Evolutionary conservation across 2,329 filamentous ascomycete species (phyloP), one percentile per base, ranked within the genome.

Genomic region (Fusarium sp.): DNA sequence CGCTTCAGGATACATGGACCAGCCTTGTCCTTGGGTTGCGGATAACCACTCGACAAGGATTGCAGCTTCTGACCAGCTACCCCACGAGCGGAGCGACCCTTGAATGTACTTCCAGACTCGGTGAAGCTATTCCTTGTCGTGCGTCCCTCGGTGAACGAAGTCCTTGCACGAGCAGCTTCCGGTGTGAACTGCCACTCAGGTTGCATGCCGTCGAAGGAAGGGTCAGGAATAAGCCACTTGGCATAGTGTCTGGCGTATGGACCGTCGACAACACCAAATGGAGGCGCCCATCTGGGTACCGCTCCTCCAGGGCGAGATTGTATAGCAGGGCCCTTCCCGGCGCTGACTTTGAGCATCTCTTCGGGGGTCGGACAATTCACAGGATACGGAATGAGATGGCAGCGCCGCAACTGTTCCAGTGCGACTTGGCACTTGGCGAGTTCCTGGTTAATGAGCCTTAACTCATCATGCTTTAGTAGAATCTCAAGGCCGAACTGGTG

Each of bases 181-280:
- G 82, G 73, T 57, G 83, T 81, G 35, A 83, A 83, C 66, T 84
- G 83, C 78, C 83, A 82, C 75, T 88, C 85, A 52, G 85, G 85
- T 68, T 87, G 84, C 42, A 88, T 80, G 67, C 93, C 93, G 81
- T 98, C 96, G 82, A 98, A 98, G 58, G 90, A 90, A 66, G 93
- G 89, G 83, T 98, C 95, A 61, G 93, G 94, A 69, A 98, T 92
- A 76, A 99, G 90, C 96, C 96, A 99, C 86, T 94, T 94, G 80
- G 94, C 92, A 84, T 98, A 98, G 85, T 98, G 96, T 76, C 95
- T 92, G 70, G 95, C 92, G 84, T 98, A 98, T 3, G 96, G 95
- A 13, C 96, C 96, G 78, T 98, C 94, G 18, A 92, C 91, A 66
- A 98, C 94, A 75, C 96, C 96, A 87, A 95, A 98, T 4, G 96